phyloP scores from a whole-genome alignment of 495 filamentous ascomycete genomes.

The Friedmanniomyces simplex region DNA sequence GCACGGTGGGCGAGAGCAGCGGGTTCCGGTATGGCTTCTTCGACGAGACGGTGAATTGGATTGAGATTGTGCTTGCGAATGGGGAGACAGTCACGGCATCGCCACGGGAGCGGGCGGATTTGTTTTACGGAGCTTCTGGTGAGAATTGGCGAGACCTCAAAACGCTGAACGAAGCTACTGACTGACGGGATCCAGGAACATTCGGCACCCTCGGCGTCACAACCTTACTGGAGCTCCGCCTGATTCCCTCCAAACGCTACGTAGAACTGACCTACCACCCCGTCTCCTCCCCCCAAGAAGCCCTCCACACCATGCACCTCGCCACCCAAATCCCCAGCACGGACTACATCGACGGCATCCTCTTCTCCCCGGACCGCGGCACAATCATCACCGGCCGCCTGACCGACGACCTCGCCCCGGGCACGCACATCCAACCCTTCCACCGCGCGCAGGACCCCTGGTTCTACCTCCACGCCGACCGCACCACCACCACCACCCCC shows the following conservation, averaged over 20 bases:
- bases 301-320: conserved; percentile 29
- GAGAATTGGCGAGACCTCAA: too few relatives aligned
- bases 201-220: conserved; percentile 45
- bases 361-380: conserved; percentile 36
- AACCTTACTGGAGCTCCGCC: conserved; percentile 43
- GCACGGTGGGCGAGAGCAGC: conserved; percentile 45
- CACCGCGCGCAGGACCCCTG: conserved; percentile 43
- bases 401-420: conserved; percentile 22
- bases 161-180: too few relatives aligned
- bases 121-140: conserved; percentile 45
- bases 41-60: conserved; percentile 38
- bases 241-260: conserved; percentile 37
- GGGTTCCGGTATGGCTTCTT: conserved; percentile 50
- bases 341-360: conserved; percentile 48
- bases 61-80: conserved; percentile 47
- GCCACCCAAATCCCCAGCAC: conserved; percentile 25
- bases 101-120: conserved; percentile 31
- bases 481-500: conserved; percentile 31
- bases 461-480: conserved; percentile 39
- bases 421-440: conserved; percentile 32
- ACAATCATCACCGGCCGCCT: conserved; percentile 42
- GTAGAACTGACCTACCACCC: conserved; percentile 44
- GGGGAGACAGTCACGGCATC: conserved; percentile 40
- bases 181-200: too few relatives aligned
- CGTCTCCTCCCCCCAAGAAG: conserved; percentile 33